phyloP scores from a whole-genome alignment of 129 eudicot species.

The Smallanthus sonchifolius region DNA sequence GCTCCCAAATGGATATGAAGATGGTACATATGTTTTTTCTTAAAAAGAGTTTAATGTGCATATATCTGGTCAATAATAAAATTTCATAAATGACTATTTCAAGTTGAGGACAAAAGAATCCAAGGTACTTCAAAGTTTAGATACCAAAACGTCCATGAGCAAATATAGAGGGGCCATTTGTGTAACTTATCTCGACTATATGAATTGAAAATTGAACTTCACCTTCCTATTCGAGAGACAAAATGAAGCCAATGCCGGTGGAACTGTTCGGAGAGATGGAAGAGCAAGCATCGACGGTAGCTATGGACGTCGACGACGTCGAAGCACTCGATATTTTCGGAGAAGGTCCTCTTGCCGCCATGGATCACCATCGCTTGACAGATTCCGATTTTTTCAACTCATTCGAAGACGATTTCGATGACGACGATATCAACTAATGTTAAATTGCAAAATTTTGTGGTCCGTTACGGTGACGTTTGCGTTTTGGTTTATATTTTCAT shows the following conservation, averaged over 20 bases:
- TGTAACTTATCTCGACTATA: not conserved
- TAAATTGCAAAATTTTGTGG: not conserved
- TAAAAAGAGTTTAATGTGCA: too few species aligned
- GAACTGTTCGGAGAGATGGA: constrained; percentile 62
- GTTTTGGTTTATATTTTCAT: not conserved
- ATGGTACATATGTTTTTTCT: too few species aligned
- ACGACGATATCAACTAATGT: constrained; percentile 59
- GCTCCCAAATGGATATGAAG: too few species aligned
- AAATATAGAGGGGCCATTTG: not conserved
- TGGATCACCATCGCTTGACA: constrained; percentile 58
- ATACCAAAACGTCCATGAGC: not conserved
- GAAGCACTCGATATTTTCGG: constrained; percentile 71
- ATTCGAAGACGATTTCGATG: constrained; percentile 71
- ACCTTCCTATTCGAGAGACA: not conserved
- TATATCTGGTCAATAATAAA: too few species aligned
- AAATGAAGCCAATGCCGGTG: constrained; percentile 58
- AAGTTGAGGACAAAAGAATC: too few species aligned
- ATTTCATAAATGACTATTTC: too few species aligned
- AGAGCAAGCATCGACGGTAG: constrained; percentile 59
- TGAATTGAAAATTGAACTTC: not conserved
- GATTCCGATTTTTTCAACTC: constrained; percentile 76
- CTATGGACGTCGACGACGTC: constrained; percentile 83
- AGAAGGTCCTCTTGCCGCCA: constrained; percentile 49
- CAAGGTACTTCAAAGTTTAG: not conserved
- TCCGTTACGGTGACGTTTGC: not conserved